Percentiles rank a stretch among this genome's conserved stretches.
Conservation (phyloP, 495 filamentous ascomycete species). For the Podospora bellae-mahoneyi region DNA sequence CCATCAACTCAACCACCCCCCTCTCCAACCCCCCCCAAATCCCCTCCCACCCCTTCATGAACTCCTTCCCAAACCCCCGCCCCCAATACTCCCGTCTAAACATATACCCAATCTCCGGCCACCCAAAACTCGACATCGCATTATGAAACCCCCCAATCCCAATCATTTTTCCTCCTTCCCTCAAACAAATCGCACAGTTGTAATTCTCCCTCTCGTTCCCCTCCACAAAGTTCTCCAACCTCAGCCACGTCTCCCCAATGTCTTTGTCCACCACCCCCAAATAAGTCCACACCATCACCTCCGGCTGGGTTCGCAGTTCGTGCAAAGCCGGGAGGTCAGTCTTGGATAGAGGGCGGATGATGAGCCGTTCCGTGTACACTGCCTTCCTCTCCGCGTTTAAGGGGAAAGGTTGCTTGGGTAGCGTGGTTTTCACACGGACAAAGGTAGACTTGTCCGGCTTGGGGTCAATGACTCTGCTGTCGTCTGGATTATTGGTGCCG, state of each 20-base stretch:
- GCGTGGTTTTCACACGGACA: slow-evolving; percentile 34
- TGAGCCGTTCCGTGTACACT: slow-evolving; percentile 43
- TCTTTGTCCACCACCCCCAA: slow-evolving; percentile 36
- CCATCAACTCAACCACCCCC: slow-evolving; percentile 29
- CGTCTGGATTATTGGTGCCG: neutral
- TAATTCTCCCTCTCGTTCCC: slow-evolving; percentile 31
- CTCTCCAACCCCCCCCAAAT: slow-evolving; percentile 42
- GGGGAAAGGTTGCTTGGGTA: slow-evolving; percentile 34
- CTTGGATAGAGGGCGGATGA: slow-evolving; percentile 39
- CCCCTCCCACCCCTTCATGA: slow-evolving; percentile 38
- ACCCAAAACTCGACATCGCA: slow-evolving; percentile 27
- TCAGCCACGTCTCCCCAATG: slow-evolving; percentile 33
- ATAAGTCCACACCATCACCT: slow-evolving; percentile 49
- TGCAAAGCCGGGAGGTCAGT: slow-evolving; percentile 41
- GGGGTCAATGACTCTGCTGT: slow-evolving; percentile 7
- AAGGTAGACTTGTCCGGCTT: slow-evolving; percentile 12
- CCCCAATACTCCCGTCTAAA: slow-evolving; percentile 45
- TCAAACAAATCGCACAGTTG: slow-evolving; percentile 43
- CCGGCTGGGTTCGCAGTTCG: slow-evolving; percentile 44
- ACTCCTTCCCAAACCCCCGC: slow-evolving; percentile 45
- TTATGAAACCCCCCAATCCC: slow-evolving; percentile 39
- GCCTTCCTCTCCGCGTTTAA: slow-evolving; percentile 26
- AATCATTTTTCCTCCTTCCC: slow-evolving; percentile 37
- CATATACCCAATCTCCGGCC: slow-evolving; percentile 52
- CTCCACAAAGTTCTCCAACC: slow-evolving; percentile 34